Evolutionary conservation across 352 stramenopile genomes (phyloP), one percentile per base, ranked within the genome.

Genomic region (Phytophthora melonis): DNA sequence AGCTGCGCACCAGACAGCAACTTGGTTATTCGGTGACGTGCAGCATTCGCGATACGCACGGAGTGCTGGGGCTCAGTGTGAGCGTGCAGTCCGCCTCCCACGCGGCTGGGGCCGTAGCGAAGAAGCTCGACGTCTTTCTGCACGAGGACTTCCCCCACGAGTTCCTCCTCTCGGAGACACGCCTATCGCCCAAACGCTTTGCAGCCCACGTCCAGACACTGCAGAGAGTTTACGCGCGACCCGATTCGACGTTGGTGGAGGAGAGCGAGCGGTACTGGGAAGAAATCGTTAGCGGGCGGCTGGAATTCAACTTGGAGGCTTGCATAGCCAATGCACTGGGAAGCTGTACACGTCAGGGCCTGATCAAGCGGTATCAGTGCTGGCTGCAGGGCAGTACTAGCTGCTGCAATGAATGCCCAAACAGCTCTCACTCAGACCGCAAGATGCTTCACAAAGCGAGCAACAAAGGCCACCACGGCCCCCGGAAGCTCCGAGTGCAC

Each of bases 11-110:
- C 6, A 81, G 79, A 39, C 83, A 97, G 45, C 86, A 97, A 78
- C 78, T 97, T 23, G 90, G 89, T 8, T 97, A 97, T 66, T 83
- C 91, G 34, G 88, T 97, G 13, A 86, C 63, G 18, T 97, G 91
- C 69, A 88, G 77, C 23, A 75, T 93, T 57, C 83, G 88, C 16
- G 87, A 92, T 57, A 95, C 89, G 0, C 83, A 95, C 45, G 86
- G 82, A 9, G 85, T 97, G 13, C 74, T 96, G 9, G 89, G 89
- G 0, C 88, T 90, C 45, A 89, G 85, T 62, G 72, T 95, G 36
- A 81, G 72, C 5, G 85, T 96, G 27, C 82, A 94, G 62, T 95
- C 89, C 18, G 82, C 88, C 7, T 93, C 81, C 8, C 80, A 91
- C 25, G 65, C 87, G 25, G 68, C 88, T 16, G 75, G 80, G 13